Evolutionary conservation across 306 rosid genomes (phyloP).

Genomic region (Ochetophila trinervis): DNA sequence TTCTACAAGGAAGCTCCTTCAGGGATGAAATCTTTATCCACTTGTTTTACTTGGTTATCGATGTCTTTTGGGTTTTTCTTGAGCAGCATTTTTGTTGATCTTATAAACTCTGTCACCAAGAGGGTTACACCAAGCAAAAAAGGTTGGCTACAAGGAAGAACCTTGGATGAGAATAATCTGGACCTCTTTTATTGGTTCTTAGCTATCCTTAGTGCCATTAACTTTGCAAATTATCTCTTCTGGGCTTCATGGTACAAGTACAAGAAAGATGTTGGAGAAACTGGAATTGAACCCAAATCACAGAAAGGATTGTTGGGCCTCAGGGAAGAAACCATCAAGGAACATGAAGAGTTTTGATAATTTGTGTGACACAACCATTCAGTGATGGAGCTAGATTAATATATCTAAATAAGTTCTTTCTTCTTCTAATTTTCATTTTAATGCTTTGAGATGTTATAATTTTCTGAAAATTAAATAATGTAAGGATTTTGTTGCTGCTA

Average conservation of each 20-base stretch:
- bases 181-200: constrained; percentile 48
- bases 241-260: constrained; percentile 64
- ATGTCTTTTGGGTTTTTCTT: constrained; percentile 49
- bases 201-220: constrained; percentile 45
- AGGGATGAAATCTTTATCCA: constrained; percentile 51
- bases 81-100: constrained; percentile 43
- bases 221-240: constrained; percentile 31
- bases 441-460: no score
- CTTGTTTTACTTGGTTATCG: constrained; percentile 50
- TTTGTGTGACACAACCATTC: no score
- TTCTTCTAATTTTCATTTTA: no score
- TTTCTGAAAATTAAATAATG: no score
- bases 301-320: no score
- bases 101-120: constrained; percentile 34
- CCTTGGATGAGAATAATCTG: constrained; percentile 38
- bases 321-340: no score
- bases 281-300: no score
- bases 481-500: no score
- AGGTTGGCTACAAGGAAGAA: constrained; percentile 54
- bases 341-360: no score
- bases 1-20: constrained; percentile 56
- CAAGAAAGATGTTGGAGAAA: constrained; percentile 23
- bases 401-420: no score
- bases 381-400: no score
- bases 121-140: constrained; percentile 24